Evolutionary conservation across 306 rosid genomes (phyloP).

Genomic region (Vachellia pachyceras): DNA sequence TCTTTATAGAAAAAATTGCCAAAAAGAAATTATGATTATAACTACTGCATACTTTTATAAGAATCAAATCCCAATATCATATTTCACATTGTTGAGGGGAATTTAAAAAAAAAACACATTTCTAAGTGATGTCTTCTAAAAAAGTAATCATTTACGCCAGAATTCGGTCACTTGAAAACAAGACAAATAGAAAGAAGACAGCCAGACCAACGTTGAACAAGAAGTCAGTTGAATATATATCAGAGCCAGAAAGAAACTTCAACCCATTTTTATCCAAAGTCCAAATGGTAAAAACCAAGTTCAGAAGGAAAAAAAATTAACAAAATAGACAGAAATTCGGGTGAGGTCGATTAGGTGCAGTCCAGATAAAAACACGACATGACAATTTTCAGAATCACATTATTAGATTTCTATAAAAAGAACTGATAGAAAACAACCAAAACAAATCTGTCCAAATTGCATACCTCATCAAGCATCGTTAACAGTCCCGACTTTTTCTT

Average conservation of each 20-base stretch:
- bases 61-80: background rate
- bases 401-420: background rate
- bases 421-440: background rate
- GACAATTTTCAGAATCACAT: background rate
- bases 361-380: background rate
- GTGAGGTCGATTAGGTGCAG: background rate
- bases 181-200: background rate
- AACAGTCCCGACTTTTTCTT: conserved; percentile 64
- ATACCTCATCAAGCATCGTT: conserved; percentile 87
- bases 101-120: too few relatives aligned
- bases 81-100: background rate
- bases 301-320: background rate
- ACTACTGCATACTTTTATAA: background rate
- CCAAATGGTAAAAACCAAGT: background rate
- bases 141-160: background rate
- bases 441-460: background rate
- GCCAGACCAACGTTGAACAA: background rate
- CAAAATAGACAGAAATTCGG: background rate
- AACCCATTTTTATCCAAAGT: background rate
- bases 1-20: background rate
- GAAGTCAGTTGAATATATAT: background rate
- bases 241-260: background rate
- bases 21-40: background rate
- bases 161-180: background rate
- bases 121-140: too few relatives aligned